phyloP scores from a whole-genome alignment of 352 stramenopile species.

The Phytopythium chamaehyphon region DNA sequence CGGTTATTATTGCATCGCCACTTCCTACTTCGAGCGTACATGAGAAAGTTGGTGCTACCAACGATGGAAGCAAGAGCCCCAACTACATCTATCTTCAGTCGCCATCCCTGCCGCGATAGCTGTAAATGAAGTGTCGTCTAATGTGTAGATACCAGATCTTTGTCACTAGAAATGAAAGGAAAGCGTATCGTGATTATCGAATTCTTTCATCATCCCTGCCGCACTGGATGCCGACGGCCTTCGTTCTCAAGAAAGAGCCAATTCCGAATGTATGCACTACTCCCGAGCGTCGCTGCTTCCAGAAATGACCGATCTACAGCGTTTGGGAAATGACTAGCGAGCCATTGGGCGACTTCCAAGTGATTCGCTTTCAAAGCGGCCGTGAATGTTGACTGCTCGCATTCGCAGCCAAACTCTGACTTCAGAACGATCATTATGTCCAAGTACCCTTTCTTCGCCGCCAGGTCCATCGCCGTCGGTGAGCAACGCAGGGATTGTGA shows the following conservation, averaged over 20 bases:
- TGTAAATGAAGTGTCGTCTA: background rate
- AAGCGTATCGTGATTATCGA: background rate
- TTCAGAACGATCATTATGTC: background rate
- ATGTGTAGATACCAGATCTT: background rate
- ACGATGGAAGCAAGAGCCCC: background rate
- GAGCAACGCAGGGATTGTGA: background rate
- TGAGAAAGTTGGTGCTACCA: background rate
- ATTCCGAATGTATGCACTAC: background rate
- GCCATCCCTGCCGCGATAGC: background rate
- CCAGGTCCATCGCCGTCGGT: background rate
- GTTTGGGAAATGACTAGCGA: slow-evolving; percentile 1
- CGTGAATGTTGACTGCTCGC: background rate
- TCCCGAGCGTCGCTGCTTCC: background rate
- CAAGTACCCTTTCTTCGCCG: background rate
- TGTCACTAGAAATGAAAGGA: background rate
- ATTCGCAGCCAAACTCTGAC: background rate
- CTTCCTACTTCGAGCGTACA: background rate
- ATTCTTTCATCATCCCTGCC: background rate
- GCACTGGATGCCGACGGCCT: background rate
- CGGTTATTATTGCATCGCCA: background rate
- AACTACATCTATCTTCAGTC: background rate
- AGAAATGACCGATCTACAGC: background rate
- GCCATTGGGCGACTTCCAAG: slow-evolving; percentile 3
- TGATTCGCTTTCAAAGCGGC: background rate
- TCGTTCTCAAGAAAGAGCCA: background rate